Base-by-base conservation (phyloP, 495 filamentous ascomycete species). In the Neurospora sp. region DNA sequence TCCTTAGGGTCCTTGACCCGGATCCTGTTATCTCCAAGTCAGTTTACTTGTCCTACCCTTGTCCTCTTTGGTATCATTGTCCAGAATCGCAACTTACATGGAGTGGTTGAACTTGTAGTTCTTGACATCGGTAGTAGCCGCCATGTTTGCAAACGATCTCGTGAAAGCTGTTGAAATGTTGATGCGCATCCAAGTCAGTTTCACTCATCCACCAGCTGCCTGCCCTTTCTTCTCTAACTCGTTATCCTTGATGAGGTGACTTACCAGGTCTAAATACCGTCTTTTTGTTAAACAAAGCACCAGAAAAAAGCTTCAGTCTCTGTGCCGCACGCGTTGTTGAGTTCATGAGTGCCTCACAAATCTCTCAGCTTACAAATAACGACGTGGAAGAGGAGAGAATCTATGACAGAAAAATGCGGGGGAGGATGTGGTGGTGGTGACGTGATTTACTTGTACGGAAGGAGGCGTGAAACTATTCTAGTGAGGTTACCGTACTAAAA, bases 1-100 rank as follows among this genome's bases (percentile, higher is more conserved):
- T 85, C 87, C 81, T 94, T 90, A 4, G 96, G 96, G 82, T 99
- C 94, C 83, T 98, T 98, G 80, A 98, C 93, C 82, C 96, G 90
- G 77, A 97, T 83, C 95, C 95, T 97, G 73, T 81, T 31, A 8
- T 44, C 12, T 39, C 39, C 5, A 80, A 72, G 54, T 80, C 86
- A 84, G 73, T 70, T 31, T 71, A 71, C 31, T 39, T n/a, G 35
- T 44, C 16, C 37, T 71, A 38, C 37, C 39, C 4, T 10, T 1
- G n/a, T 12, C 11, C 84, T 72, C 76, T 18, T 46, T 11, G 14
- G 27, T 27, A 74, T 35, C 27, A 18, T 37, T 35, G 27, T 0
- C 14, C 14, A 73, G 72, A 71, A 44, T 74, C 20, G 73, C 18
- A 71, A 74, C 90, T 80, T 83, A 95, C 93, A 91, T 91, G 70